phyloP scores from a whole-genome alignment of 2,329 filamentous ascomycete species.

The Alternaria ventricosa region DNA sequence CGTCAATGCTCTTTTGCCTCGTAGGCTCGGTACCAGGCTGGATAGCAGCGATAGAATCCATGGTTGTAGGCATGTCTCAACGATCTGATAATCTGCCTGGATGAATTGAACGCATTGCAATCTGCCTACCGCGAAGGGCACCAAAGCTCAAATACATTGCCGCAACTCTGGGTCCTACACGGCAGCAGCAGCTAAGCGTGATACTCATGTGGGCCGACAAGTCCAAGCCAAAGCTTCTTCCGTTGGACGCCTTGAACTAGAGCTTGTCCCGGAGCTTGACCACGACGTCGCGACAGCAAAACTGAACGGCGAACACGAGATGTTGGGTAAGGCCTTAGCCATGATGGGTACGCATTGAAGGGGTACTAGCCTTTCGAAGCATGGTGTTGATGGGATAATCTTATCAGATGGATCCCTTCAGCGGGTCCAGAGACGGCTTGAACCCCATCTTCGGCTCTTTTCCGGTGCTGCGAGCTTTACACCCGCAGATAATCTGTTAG shows the following conservation, averaged over 20 bases:
- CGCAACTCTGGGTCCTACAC: neutral
- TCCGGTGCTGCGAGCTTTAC: neutral
- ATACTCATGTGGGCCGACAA: slow-evolving; percentile 4
- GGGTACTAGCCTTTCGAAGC: neutral
- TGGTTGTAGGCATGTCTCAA: neutral
- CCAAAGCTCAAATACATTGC: neutral
- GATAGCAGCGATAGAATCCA: slow-evolving; percentile 1
- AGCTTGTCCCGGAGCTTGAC: slow-evolving; percentile 12
- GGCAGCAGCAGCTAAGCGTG: neutral
- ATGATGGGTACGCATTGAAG: neutral
- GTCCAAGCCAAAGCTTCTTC: slow-evolving; percentile 9
- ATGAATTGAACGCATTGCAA: neutral
- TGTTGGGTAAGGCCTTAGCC: neutral
- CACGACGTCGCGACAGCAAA: neutral
- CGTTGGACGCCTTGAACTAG: slow-evolving; percentile 15
- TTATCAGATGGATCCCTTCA: slow-evolving; percentile 18
- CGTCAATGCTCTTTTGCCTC: slow-evolving; percentile 18
- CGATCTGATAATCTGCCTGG: neutral
- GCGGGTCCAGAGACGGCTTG: neutral
- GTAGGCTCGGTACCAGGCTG: slow-evolving; percentile 7
- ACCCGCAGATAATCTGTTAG: neutral
- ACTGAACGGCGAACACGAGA: neutral
- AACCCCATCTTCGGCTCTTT: neutral
- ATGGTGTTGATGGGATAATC: slow-evolving; percentile 11
- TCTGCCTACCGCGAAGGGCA: neutral